A percentile compares a stretch with the other conserved stretches of the same genome.
Evolutionary conservation across 2,329 filamentous ascomycete species (phyloP).

Genomic region (Ambrosiella beaveri): DNA sequence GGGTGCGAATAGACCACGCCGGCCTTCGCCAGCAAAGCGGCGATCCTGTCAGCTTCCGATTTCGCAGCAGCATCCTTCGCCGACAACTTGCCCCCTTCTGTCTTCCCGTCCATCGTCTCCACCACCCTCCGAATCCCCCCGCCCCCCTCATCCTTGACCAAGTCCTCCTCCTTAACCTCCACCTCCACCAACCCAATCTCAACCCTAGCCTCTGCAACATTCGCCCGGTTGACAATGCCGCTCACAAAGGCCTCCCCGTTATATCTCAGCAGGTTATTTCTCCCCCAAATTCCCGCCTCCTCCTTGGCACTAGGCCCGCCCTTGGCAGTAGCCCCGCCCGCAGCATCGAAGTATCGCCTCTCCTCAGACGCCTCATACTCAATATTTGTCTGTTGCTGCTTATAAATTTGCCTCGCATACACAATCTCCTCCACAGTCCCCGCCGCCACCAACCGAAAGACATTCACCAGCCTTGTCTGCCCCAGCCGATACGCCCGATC

Average conservation of each 20-base stretch:
- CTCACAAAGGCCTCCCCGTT: conserved; percentile 63
- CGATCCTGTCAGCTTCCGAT: conserved; percentile 48
- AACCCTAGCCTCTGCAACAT: conserved; percentile 80
- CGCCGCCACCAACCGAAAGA: conserved; percentile 76
- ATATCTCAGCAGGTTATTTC: conserved; percentile 73
- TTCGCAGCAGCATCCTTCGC: conserved; percentile 23
- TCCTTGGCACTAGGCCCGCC: conserved; percentile 61
- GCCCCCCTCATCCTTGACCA: conserved; percentile 44
- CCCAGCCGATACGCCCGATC: conserved; percentile 93
- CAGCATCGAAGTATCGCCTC: conserved; percentile 86
- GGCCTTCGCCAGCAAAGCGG: conserved; percentile 72
- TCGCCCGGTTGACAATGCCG: conserved; percentile 98
- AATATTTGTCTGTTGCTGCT: conserved; percentile 96
- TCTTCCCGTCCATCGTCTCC: neutral
- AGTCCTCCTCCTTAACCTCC: conserved; percentile 41
- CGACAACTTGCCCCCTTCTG: neutral
- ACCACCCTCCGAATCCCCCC: conserved; percentile 28
- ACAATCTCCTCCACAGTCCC: conserved; percentile 96
- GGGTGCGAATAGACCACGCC: conserved; percentile 94
- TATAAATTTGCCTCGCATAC: conserved; percentile 94
- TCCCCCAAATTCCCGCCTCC: conserved; percentile 86
- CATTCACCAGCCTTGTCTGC: conserved; percentile 81
- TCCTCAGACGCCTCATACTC: conserved; percentile 87
- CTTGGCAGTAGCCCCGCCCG: no score
- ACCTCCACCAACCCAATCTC: conserved; percentile 68